Percentiles rank a stretch among this genome's conserved stretches.
phyloP scores from a whole-genome alignment of 345 rosid genomes.

The Geranium rotundifolium region DNA sequence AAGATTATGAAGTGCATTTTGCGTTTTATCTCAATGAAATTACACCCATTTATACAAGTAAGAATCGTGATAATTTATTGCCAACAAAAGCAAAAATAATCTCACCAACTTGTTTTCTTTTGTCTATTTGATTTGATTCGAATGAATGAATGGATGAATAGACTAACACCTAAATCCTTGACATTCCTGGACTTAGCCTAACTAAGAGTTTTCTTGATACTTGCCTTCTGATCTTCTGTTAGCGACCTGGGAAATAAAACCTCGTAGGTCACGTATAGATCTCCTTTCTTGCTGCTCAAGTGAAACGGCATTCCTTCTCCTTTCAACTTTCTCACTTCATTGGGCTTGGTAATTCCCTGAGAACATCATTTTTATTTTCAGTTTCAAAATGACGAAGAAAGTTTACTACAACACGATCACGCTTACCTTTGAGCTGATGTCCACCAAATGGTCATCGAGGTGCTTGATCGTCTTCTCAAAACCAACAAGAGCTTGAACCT shows the following conservation, averaged over 20 bases:
- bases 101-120: too few relatives aligned
- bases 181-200: constrained; percentile 60
- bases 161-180: too few relatives aligned
- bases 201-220: constrained; percentile 63
- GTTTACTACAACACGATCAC: background rate
- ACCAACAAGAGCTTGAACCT: constrained; percentile 98
- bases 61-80: too few relatives aligned
- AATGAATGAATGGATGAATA: too few relatives aligned
- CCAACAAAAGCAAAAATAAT: too few relatives aligned
- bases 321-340: constrained; percentile 77
- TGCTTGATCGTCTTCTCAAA: constrained; percentile 86
- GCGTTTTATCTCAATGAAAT: too few relatives aligned
- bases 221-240: constrained; percentile 74
- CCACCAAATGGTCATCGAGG: constrained; percentile 86
- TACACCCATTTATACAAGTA: too few relatives aligned
- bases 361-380: background rate
- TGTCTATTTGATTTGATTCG: too few relatives aligned
- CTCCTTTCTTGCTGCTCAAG: constrained; percentile 74
- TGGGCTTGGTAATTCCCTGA: constrained; percentile 92
- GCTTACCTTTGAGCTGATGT: constrained; percentile 72
- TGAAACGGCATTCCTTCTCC: constrained; percentile 98
- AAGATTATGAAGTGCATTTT: too few relatives aligned
- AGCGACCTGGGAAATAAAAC: constrained; percentile 78
- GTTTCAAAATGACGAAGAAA: background rate
- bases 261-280: constrained; percentile 76